Conservation (phyloP, 129 eudicot species). For the Cynara cardunculus region DNA sequence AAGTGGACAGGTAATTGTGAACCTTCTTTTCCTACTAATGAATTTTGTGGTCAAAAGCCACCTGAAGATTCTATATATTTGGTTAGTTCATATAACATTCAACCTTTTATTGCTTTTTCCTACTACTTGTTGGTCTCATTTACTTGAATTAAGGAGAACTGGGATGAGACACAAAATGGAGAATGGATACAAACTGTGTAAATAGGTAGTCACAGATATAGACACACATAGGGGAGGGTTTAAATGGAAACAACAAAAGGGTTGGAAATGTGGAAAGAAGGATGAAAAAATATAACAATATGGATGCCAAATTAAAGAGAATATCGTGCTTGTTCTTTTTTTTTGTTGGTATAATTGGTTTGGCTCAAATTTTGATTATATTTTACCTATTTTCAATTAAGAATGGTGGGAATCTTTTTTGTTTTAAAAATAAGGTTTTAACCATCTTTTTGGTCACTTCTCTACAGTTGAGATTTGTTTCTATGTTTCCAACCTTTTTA, state of each 20-base stretch:
- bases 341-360: background rate
- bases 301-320: background rate
- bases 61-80: background rate
- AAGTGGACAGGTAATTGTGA: constrained; percentile 60
- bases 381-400: background rate
- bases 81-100: background rate
- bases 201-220: background rate
- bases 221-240: background rate
- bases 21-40: constrained; percentile 6
- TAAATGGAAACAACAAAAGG: background rate
- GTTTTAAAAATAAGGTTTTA: background rate
- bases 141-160: background rate
- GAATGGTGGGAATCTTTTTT: background rate
- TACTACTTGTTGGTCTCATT: background rate
- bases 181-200: background rate
- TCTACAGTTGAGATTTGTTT: background rate
- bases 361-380: background rate
- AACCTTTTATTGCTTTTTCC: background rate
- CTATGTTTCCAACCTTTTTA: background rate
- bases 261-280: background rate
- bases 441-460: background rate
- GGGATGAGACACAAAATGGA: background rate
- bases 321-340: background rate
- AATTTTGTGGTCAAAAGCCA: background rate
- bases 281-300: background rate